Conservation (phyloP, 1,139 yeast species). For the Blastobotrys aristatus region DNA sequence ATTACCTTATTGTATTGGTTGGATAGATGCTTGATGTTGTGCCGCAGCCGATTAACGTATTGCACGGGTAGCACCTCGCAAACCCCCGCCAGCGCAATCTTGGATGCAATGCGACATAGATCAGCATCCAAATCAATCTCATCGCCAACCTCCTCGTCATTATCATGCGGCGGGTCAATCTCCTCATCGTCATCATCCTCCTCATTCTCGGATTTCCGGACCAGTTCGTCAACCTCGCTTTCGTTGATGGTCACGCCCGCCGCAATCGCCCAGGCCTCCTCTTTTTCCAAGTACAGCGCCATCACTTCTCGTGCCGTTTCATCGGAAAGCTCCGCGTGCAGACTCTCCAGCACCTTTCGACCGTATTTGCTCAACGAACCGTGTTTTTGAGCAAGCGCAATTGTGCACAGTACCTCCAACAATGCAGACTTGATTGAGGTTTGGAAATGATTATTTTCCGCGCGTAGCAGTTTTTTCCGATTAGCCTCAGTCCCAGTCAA, state of each 20-base stretch:
- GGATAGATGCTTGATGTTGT: slow-evolving; percentile 26
- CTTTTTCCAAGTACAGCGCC: slow-evolving; percentile 23
- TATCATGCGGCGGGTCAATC: slow-evolving; percentile 6
- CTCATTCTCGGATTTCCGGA: slow-evolving; percentile 10
- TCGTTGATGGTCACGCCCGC: slow-evolving; percentile 15
- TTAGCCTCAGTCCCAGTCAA: neutral
- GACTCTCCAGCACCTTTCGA: slow-evolving; percentile 6
- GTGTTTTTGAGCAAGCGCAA: slow-evolving; percentile 15
- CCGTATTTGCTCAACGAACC: slow-evolving; percentile 12
- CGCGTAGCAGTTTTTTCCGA: slow-evolving; percentile 6
- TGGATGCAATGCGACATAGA: slow-evolving; percentile 23
- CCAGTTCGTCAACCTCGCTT: slow-evolving; percentile 13
- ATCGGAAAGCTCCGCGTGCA: slow-evolving; percentile 10
- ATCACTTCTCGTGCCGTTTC: slow-evolving; percentile 18
- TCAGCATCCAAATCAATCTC: slow-evolving; percentile 17
- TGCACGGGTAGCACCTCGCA: slow-evolving; percentile 20
- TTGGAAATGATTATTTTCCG: slow-evolving; percentile 7
- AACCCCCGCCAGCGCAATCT: slow-evolving; percentile 22
- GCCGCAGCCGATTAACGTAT: slow-evolving; percentile 20
- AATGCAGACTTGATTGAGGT: slow-evolving; percentile 15
- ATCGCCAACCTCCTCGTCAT: slow-evolving; percentile 5
- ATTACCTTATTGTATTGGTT: slow-evolving; percentile 16
- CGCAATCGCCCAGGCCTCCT: slow-evolving; percentile 18
- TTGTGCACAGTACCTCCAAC: slow-evolving; percentile 18
- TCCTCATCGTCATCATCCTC: slow-evolving; percentile 10